Evolutionary conservation across 352 stramenopile species (phyloP).

Genomic region (Pythium phragmiticola): DNA sequence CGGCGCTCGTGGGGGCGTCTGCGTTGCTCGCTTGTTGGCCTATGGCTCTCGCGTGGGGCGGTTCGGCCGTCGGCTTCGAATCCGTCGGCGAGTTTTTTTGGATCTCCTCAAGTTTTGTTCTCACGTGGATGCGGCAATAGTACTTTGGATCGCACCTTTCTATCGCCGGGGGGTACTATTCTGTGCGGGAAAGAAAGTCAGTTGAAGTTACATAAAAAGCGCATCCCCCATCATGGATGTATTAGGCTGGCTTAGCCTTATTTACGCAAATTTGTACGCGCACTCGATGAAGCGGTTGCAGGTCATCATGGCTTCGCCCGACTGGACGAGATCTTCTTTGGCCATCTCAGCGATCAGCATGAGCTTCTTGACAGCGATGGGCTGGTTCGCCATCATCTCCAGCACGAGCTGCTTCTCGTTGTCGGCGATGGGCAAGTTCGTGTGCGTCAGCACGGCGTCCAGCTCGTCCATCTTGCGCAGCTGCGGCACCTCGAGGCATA

Average conservation of each 20-base stretch:
- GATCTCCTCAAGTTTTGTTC: constrained; percentile 1
- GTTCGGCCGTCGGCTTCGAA: neutral
- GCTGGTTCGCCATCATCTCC: constrained; percentile 78
- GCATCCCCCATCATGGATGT: neutral
- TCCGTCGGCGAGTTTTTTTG: neutral
- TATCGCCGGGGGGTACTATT: constrained; percentile 14
- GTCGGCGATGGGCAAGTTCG: constrained; percentile 73
- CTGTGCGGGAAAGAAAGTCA: neutral
- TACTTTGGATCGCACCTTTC: constrained; percentile 2
- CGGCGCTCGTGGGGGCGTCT: constrained; percentile 12
- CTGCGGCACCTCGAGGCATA: constrained; percentile 91
- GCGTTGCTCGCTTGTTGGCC: constrained; percentile 35
- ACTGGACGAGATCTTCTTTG: constrained; percentile 79
- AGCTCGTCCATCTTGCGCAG: constrained; percentile 90
- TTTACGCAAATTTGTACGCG: constrained; percentile 65
- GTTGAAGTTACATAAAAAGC: constrained; percentile 24
- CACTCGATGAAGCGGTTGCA: constrained; percentile 80
- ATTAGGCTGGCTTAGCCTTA: constrained; percentile 1
- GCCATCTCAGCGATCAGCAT: constrained; percentile 97
- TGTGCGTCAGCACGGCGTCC: constrained; percentile 79
- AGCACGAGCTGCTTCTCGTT: constrained; percentile 68
- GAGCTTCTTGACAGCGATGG: constrained; percentile 98
- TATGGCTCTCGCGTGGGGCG: constrained; percentile 23
- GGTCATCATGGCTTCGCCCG: constrained; percentile 67
- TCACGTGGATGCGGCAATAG: neutral